A percentile compares a stretch with the other conserved stretches of the same genome.
These are phyloP conservation scores for Nemania bipapillata DNA, from an alignment of 2,329 filamentous ascomycete species.

Conservation along the genomic window DNA sequence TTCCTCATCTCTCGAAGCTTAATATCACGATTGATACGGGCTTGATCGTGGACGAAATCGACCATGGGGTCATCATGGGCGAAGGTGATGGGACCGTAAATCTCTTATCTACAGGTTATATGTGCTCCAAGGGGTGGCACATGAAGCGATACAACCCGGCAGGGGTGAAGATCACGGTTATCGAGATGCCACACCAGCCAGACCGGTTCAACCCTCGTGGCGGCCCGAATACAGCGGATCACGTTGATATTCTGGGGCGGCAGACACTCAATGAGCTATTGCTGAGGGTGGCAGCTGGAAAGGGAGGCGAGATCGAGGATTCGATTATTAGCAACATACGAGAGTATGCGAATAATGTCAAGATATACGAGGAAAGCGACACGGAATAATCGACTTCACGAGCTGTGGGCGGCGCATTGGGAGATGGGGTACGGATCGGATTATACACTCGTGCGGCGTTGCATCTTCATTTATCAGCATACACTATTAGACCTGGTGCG, in stretches of 20 bases:
- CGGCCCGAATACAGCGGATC: conserved; percentile 79
- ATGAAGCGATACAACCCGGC: conserved; percentile 94
- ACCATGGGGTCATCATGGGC: conserved; percentile 93
- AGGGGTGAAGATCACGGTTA: conserved; percentile 80
- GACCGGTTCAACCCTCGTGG: conserved; percentile 87
- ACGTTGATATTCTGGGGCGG: conserved; percentile 93
- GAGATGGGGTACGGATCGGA: conserved; percentile 25
- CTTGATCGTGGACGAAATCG: conserved; percentile 69
- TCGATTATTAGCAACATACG: conserved; percentile 82
- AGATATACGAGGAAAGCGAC: conserved; percentile 75
- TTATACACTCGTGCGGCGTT: conserved; percentile 26
- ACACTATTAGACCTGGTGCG: conserved; percentile 3
- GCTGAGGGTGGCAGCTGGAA: conserved; percentile 84
- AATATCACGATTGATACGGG: conserved; percentile 79
- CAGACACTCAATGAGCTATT: conserved; percentile 91
- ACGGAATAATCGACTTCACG: background rate
- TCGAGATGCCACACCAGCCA: conserved; percentile 96
- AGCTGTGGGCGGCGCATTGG: conserved; percentile 12
- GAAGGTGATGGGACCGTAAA: conserved; percentile 97
- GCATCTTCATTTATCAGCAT: conserved; percentile 8
- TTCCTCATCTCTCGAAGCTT: conserved; percentile 71
- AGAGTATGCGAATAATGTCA: conserved; percentile 83
- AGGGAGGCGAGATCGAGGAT: conserved; percentile 80
- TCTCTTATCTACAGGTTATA: conserved; percentile 90
- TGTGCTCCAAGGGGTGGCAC: conserved; percentile 95